These are phyloP conservation scores for Beauveria sp. DNA, from an alignment of 2,329 filamentous ascomycete genomes.

Conservation along the genomic window DNA sequence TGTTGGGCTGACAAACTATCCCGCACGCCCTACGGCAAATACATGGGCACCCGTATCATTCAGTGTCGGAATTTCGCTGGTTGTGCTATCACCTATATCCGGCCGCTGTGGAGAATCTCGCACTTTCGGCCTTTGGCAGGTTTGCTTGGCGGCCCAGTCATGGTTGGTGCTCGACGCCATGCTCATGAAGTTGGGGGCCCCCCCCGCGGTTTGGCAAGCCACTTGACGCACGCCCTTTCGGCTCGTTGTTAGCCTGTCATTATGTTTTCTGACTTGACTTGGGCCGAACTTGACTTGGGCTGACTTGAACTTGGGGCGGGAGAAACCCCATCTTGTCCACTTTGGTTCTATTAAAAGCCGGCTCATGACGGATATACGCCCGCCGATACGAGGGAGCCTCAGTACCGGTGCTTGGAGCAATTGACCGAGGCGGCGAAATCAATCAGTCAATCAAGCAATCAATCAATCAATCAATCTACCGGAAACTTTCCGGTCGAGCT, in stretches of 20 bases:
- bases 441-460: too few species aligned
- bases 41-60: not conserved
- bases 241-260: too few species aligned
- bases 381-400: too few species aligned
- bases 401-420: not conserved
- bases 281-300: too few species aligned
- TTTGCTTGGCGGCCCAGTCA: not conserved
- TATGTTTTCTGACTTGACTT: too few species aligned
- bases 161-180: not conserved
- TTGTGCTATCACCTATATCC: constrained; percentile 2
- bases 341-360: too few species aligned
- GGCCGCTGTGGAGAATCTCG: constrained; percentile 5
- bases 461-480: not conserved
- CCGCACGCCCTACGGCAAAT: not conserved
- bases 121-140: constrained; percentile 2
- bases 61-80: not conserved
- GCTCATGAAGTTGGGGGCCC: too few species aligned
- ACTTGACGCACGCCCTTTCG: not conserved
- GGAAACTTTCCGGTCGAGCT: not conserved
- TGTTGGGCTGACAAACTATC: not conserved
- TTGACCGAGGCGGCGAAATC: not conserved
- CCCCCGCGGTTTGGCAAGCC: too few species aligned
- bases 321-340: too few species aligned
- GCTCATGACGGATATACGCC: too few species aligned
- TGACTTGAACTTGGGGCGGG: too few species aligned